Evolutionary conservation across 495 filamentous ascomycete species (phyloP), one percentile per base, ranked within the genome.

Genomic region (Penicillium roqueforti): DNA sequence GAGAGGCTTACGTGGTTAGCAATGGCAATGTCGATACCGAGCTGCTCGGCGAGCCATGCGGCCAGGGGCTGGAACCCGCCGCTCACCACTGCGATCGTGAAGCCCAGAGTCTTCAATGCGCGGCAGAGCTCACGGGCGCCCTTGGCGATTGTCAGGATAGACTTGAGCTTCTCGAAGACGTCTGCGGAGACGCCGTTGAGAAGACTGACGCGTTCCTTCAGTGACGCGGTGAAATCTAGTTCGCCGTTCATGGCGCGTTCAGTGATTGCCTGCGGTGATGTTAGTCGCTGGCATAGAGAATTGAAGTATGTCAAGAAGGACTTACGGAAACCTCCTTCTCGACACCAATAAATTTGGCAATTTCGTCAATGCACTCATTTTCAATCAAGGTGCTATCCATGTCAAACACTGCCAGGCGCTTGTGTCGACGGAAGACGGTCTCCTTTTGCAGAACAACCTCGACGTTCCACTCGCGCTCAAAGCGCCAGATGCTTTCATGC

Each of bases 331-430:
- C 86, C 58, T 83, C 55, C 49, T 80, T 79, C 59, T 85, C 86
- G 10, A 92, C 80, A 40, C 88, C 88, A 47, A 93, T 83, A 28
- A 84, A 84, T 31, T 84, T 82, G 19, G 93, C 93, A 50, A 98
- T 86, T 62, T 97, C 84, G 61, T 98, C 93, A 62, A 98, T 96
- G 20, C 95, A 89, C 74, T 98, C 93, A 65, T 98, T 90, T 53
- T 92, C 83, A 59, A 98, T 97, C 51, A 98, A 78, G 0, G 93
- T 98, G 55, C 86, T 91, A 69, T 98, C 93, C 93, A 98, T 98
- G 65, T 98, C 93, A 60, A 98, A 98, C 23, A 95, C 84, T 2
- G 88, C 91, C 5, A 98, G 74, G 3, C 88, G 84, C 64, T 89
- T 87, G 65, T 91, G 80, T 20, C 83, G 79, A 38, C 87, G 80